Evolutionary conservation across 2,329 filamentous ascomycete genomes (phyloP).

Genomic region (Phyllosticta citribraziliensis): DNA sequence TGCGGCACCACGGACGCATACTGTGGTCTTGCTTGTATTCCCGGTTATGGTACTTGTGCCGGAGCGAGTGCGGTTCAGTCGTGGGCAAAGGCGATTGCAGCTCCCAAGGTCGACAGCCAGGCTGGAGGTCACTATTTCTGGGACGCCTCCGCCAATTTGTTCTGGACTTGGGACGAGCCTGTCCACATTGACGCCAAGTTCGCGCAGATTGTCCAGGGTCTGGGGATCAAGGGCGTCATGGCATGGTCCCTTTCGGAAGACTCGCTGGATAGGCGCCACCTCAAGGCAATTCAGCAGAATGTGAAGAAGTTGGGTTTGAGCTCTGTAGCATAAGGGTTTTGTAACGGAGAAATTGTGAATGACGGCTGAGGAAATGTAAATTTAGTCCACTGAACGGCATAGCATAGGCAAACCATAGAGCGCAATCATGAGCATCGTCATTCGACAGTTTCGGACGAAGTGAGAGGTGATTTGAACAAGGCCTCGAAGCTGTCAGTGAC

Average conservation of each 20-base stretch:
- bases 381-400: not conserved
- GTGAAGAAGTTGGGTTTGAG: not conserved
- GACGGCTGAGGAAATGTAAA: not conserved
- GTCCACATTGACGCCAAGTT: slow-evolving; percentile 54
- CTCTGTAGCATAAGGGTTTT: not conserved
- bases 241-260: slow-evolving; percentile 69
- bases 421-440: not conserved
- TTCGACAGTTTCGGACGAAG: not conserved
- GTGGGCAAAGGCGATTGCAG: slow-evolving; percentile 45
- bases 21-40: slow-evolving; percentile 24
- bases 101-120: slow-evolving; percentile 47
- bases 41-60: slow-evolving; percentile 29
- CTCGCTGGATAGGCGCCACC: slow-evolving; percentile 20
- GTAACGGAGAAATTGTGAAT: not conserved
- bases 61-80: slow-evolving; percentile 35
- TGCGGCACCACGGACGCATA: slow-evolving; percentile 21
- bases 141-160: slow-evolving; percentile 49
- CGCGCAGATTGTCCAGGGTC: slow-evolving; percentile 44
- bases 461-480: not conserved
- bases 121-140: slow-evolving; percentile 60
- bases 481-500: not conserved
- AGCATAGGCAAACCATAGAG: not conserved
- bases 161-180: slow-evolving; percentile 66
- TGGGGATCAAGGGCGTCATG: slow-evolving; percentile 59
- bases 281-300: slow-evolving; percentile 1